Evolutionary conservation across 371 early-diverging fungal genomes (phyloP).

Genomic region (Mortierella sp.): DNA sequence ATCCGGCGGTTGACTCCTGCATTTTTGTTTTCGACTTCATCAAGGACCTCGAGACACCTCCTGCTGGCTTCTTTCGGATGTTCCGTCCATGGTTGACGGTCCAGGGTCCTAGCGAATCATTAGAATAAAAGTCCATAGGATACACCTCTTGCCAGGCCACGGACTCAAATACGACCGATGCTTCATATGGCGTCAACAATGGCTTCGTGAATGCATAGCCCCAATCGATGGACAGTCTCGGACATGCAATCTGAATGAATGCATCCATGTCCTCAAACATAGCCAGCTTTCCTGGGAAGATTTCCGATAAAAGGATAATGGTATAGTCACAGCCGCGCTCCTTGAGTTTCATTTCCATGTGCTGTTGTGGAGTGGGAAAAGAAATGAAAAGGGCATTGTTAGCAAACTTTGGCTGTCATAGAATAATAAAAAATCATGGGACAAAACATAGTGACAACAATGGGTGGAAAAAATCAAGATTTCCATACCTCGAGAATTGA

Average conservation of each 20-base stretch:
- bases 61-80: constrained; percentile 44
- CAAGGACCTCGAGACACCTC: background rate
- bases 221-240: constrained; percentile 99
- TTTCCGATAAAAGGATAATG: constrained; percentile 91
- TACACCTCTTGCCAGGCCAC: constrained; percentile 86
- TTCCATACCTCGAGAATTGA: constrained; percentile 79
- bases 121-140: constrained; percentile 98
- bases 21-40: constrained; percentile 19
- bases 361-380: constrained; percentile 46
- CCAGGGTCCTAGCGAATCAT: constrained; percentile 94
- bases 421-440: too few relatives aligned
- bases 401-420: too few relatives aligned
- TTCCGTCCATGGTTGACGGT: constrained; percentile 88
- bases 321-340: constrained; percentile 77
- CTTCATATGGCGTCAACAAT: constrained; percentile 97
- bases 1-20: too few relatives aligned
- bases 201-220: constrained; percentile 97
- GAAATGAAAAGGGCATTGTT: background rate
- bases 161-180: constrained; percentile 85
- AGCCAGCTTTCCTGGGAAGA: constrained; percentile 91
- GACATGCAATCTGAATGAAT: constrained; percentile 99
- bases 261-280: constrained; percentile 92
- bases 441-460: background rate
- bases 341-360: constrained; percentile 74
- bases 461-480: background rate